Base-by-base conservation (phyloP, 306 rosid species). In the Glycine soja region DNA sequence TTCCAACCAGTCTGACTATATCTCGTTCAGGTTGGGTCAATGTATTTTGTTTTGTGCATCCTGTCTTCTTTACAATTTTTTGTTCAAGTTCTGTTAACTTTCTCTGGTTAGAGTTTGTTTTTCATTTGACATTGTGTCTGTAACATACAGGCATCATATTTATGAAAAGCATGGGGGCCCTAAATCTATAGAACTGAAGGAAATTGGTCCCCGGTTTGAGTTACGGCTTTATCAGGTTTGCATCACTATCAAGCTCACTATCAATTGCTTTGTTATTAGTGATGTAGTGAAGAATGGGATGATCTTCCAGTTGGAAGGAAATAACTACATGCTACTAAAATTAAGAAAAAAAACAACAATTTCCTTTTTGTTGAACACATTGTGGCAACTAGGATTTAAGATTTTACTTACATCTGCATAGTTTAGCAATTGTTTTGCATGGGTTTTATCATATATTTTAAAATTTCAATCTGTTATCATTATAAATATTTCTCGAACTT, bases 141-240 rank as follows among this genome's bases (percentile, higher is more conserved):
- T 57, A 47, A n/a, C 70, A 5, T 81, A 15, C 85, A 93, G 97
- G 91, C 95, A 95, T 87, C 99, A 95, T 81, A 76, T 90, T 45
- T 93, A 88, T 81, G 99, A 93, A 86, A 93, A 86, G 77, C 93
- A 65, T 5, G 96, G 93, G 7, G 98, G 97, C 63, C 92, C 94
- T 53, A 91, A 91, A 82, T 95, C 96, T 53, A 34, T 89, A 65
- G 97, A 93, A 76, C 89, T 95, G 77, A 90, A 95, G 85, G 98
- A 95, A 88, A 81, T 95, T 16, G 99, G 99, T 83, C 99, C 99
- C n/a, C 91, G 99, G 18, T 95, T 91, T 89, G 99, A 95, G 76
- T 77, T 93, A 82, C 89, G 92, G 36, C 86, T 86, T 83, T 93
- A 81, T 69, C 87, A 91, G 98, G 99, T 93, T 75, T 79, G 83